A percentile compares a stretch with the other conserved stretches of the same genome.
Conservation (phyloP, 768 basidiomycete species). For the Chalciporus sphaerocephalus region DNA sequence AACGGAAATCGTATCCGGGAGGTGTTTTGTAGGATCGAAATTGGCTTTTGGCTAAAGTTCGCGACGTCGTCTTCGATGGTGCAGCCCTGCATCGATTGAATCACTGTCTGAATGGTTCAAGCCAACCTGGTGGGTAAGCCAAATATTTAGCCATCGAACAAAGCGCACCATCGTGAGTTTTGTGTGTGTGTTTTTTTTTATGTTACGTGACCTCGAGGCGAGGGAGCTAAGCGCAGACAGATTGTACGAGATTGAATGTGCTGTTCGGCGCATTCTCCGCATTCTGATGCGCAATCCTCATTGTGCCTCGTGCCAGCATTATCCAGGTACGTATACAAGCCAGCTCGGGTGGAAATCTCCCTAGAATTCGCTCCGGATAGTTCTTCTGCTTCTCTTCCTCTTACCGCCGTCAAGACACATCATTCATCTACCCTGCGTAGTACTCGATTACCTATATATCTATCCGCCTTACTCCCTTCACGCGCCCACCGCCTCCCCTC, state of each 20-base stretch:
- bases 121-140: not conserved
- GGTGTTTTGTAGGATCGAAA: not conserved
- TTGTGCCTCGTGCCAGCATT: conserved; percentile 22
- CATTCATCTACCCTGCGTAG: not conserved
- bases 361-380: conserved; percentile 2
- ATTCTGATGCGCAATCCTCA: conserved; percentile 2
- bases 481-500: not conserved
- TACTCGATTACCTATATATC: conserved; percentile 16
- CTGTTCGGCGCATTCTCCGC: conserved; percentile 7
- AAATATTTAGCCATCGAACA: not conserved
- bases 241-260: conserved; percentile 7
- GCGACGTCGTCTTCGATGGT: conserved; percentile 1
- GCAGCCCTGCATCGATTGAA: not conserved
- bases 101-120: not conserved
- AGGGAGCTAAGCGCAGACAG: conserved; percentile 4
- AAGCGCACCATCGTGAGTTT: not conserved
- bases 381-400: conserved; percentile 6
- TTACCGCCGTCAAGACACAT: conserved; percentile 3
- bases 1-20: no score
- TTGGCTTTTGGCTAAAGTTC: conserved; percentile 1
- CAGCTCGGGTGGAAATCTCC: conserved; percentile 18
- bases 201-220: conserved; percentile 29
- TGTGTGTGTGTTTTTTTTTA: conserved; percentile 6
- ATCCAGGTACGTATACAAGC: conserved; percentile 26
- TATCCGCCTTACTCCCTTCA: conserved; percentile 11